Evolutionary conservation across 2,329 filamentous ascomycete species (phyloP).

Genomic region (Xylaria sp.): DNA sequence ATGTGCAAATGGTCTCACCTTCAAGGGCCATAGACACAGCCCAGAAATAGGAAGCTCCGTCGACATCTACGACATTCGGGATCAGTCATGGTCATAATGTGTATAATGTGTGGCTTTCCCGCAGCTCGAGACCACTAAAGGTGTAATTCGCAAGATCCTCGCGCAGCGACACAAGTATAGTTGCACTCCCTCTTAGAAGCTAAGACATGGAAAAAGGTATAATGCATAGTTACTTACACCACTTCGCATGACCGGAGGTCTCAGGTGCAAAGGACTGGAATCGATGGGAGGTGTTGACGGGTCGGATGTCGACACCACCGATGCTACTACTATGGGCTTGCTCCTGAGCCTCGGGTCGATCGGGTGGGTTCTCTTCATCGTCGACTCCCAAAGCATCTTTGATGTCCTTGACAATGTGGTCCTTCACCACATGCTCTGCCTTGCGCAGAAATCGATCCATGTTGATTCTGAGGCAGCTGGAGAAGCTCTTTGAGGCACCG

Average conservation of each 20-base stretch:
- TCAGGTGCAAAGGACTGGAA: slow-evolving; percentile 78
- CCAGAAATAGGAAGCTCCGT: slow-evolving; percentile 86
- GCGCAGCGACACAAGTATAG: neutral
- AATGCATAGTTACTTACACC: slow-evolving; percentile 61
- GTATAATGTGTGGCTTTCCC: neutral
- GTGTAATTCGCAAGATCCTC: neutral
- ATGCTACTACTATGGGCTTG: slow-evolving; percentile 15
- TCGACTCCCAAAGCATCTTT: slow-evolving; percentile 53
- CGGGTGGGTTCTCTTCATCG: slow-evolving; percentile 45
- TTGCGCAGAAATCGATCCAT: slow-evolving; percentile 59
- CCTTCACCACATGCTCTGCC: slow-evolving; percentile 53
- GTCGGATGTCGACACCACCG: slow-evolving; percentile 46
- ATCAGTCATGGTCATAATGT: slow-evolving; percentile 2
- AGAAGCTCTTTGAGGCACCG: neutral
- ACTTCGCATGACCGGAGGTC: slow-evolving; percentile 80
- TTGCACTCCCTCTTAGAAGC: neutral
- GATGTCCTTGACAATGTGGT: slow-evolving; percentile 48
- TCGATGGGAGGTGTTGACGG: slow-evolving; percentile 59
- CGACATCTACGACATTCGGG: slow-evolving; percentile 63
- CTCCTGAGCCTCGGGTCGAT: slow-evolving; percentile 18
- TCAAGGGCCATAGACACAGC: slow-evolving; percentile 84
- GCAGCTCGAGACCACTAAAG: neutral
- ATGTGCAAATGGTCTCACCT: slow-evolving; percentile 52
- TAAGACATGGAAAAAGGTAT: neutral
- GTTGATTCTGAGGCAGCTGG: slow-evolving; percentile 22